A percentile compares a stretch with the other conserved stretches of the same genome.
These are phyloP conservation scores for Cardiospermum halicacabum DNA, from an alignment of 345 rosid species.

Conservation along the genomic window DNA sequence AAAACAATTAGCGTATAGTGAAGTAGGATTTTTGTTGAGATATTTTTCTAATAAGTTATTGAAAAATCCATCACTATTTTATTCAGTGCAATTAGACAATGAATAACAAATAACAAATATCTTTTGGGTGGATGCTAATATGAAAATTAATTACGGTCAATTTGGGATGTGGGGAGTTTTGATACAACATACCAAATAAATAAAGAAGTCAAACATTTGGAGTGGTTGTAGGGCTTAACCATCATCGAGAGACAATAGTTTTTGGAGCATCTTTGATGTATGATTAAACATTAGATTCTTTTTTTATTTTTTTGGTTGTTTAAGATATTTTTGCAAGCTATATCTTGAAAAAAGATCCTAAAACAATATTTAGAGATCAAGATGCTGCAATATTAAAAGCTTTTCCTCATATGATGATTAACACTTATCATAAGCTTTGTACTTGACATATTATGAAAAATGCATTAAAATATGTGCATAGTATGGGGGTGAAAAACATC, in stretches of 20 bases:
- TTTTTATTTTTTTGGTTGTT: slow-evolving; percentile 8
- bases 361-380: slow-evolving; percentile 4
- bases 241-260: not conserved
- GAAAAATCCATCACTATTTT: not conserved
- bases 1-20: not conserved
- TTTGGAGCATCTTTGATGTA: no score
- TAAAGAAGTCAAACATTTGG: not conserved
- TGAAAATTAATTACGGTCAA: slow-evolving; percentile 4
- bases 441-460: slow-evolving; percentile 4
- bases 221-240: slow-evolving; percentile 2
- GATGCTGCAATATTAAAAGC: not conserved
- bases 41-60: not conserved
- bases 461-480: not conserved
- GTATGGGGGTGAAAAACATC: not conserved
- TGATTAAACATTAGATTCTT: not conserved
- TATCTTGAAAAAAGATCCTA: not conserved
- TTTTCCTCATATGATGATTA: not conserved
- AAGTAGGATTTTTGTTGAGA: not conserved
- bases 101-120: slow-evolving; percentile 11
- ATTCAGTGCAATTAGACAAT: not conserved
- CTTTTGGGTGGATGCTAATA: slow-evolving; percentile 6
- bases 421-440: not conserved
- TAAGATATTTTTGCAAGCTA: not conserved
- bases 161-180: not conserved
- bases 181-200: no score